Percentiles rank a stretch among this genome's conserved stretches.
Evolutionary conservation across 2,329 filamentous ascomycete genomes (phyloP).

Genomic region (Penicillium carneum): DNA sequence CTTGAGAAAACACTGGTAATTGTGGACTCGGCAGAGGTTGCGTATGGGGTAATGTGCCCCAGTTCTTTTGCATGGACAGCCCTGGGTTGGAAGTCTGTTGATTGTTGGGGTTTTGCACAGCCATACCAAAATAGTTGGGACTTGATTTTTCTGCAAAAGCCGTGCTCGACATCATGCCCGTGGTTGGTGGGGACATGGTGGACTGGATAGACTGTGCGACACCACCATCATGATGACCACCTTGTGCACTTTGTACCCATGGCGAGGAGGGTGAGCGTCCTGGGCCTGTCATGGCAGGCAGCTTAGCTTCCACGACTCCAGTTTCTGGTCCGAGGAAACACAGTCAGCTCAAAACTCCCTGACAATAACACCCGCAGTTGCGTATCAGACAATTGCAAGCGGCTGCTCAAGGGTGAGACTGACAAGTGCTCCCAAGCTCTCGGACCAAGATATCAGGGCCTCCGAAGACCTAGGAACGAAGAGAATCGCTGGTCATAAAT

Average conservation of each 20-base stretch:
- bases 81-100: conserved; percentile 67
- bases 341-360: conserved; percentile 9
- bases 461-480: not conserved
- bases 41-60: conserved; percentile 73
- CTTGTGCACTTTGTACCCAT: conserved; percentile 41
- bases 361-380: not conserved
- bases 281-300: conserved; percentile 45
- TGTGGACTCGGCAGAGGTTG: conserved; percentile 66
- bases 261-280: conserved; percentile 45
- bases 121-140: conserved; percentile 86
- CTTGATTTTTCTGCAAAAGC: conserved; percentile 56
- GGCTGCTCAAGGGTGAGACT: not conserved
- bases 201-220: conserved; percentile 28
- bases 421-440: conserved; percentile 3
- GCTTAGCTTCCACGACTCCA: conserved; percentile 27
- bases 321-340: conserved; percentile 3
- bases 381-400: not conserved
- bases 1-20: conserved; percentile 56
- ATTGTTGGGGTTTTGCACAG: conserved; percentile 67
- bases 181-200: conserved; percentile 33
- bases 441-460: conserved; percentile 1
- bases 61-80: conserved; percentile 71
- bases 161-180: conserved; percentile 27
- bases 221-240: conserved; percentile 28
- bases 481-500: conserved; percentile 9